Base-by-base conservation (phyloP, 2,329 filamentous ascomycete species). In the Fusarium liriodendri region DNA sequence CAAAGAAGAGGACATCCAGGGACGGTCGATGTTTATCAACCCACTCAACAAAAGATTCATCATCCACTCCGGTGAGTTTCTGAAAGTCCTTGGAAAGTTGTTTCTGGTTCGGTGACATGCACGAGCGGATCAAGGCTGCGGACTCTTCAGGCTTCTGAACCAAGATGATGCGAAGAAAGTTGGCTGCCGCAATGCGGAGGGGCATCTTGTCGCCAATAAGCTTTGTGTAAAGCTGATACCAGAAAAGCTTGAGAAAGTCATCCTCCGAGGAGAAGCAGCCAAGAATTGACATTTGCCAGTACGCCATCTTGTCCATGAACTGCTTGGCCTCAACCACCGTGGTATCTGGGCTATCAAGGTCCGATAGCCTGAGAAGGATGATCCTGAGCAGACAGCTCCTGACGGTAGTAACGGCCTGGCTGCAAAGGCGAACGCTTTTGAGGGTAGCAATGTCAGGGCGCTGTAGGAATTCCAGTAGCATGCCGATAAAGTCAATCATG, bases 261-360 rank as follows among this genome's bases (percentile, higher is more conserved):
- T 94, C 90, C 52, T 98, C 95, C 8, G 89, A 87, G 4, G 94
- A 93, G 18, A 97, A 90, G 5, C 92, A 91, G 3, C 92, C 92
- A 18, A 99, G 86, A 18, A 99, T 91, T 20, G 98, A 94, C 22
- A 94, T 95, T 81, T 98, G 97, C 97, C 97, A 99, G 82, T 98
- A 98, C 0, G 94, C 91, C 77, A 99, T 90, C 79, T 95, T 96
- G 69, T 94, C 89, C 82, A 99, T 89, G 67, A 97, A 95, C 1
- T 88, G 85, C 29, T 93, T 88, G 1, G 91, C 90, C 57, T 94
- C 91, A 8, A 84, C 80, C 66, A 93, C 89, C 4, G 88, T 84
- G 2, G 85, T 87, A 62, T 90, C 74, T 1, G 88, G 83, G 37
- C 93, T 92, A 59, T 97, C 94, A 61, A 95, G 88, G 76, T 98